phyloP scores from a whole-genome alignment of 1,284 basidiomycete genomes.

The Pascua guehoae region DNA sequence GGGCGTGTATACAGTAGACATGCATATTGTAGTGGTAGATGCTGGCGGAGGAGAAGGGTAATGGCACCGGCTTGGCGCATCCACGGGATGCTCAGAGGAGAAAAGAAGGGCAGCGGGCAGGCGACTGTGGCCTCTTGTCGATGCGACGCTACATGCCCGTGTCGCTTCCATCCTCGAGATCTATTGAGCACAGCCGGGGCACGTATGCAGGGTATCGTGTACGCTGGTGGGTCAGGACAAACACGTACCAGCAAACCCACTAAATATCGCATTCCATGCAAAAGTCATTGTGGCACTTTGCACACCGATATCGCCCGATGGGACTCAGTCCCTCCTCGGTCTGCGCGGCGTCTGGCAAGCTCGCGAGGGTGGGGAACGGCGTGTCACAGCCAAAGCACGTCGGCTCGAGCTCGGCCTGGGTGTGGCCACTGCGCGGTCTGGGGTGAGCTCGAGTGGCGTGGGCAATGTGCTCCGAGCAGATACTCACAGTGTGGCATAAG shows the following conservation, averaged over 20 bases:
- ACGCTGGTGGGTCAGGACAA: constrained; percentile 37
- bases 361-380: constrained; percentile 53
- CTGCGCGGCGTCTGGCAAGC: constrained; percentile 39
- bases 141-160: too few relatives aligned
- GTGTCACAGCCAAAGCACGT: constrained; percentile 70
- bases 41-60: too few relatives aligned
- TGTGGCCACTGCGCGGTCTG: constrained; percentile 41
- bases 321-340: constrained; percentile 67
- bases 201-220: constrained; percentile 69
- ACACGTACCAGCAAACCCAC: constrained; percentile 7
- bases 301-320: constrained; percentile 65
- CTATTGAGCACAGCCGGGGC: constrained; percentile 54
- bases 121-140: too few relatives aligned
- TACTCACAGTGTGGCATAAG: constrained; percentile 25
- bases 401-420: constrained; percentile 45
- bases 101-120: too few relatives aligned
- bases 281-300: constrained; percentile 53
- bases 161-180: background rate
- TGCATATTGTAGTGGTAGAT: background rate
- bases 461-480: background rate
- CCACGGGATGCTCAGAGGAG: background rate
- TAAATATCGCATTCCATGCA: constrained; percentile 73
- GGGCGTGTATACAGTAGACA: background rate
- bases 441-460: constrained; percentile 6
- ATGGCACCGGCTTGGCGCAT: too few relatives aligned